A percentile compares a stretch with the other conserved stretches of the same genome.
These are phyloP conservation scores for Gossypium thurberi DNA, from an alignment of 345 rosid genomes.

Conservation along the genomic window DNA sequence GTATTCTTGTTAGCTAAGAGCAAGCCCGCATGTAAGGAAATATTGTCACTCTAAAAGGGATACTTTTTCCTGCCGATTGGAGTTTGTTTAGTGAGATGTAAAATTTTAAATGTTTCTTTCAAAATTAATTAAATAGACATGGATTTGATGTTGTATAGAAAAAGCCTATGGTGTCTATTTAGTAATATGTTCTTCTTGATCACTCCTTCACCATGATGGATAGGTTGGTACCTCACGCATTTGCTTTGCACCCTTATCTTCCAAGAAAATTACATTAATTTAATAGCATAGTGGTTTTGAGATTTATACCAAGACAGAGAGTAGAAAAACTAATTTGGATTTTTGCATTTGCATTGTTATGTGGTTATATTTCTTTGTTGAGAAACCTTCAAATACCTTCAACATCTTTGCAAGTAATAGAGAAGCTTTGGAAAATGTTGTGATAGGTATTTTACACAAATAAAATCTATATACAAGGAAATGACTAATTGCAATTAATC, in stretches of 20 bases:
- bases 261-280: neutral
- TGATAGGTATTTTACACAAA: too few relatives aligned
- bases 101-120: neutral
- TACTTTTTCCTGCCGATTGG: neutral
- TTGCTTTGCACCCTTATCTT: neutral
- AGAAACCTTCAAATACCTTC: neutral
- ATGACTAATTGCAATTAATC: too few relatives aligned
- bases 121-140: neutral
- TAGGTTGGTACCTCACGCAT: neutral
- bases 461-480: too few relatives aligned
- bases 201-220: neutral
- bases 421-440: too few relatives aligned
- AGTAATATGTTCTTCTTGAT: constrained; percentile 1
- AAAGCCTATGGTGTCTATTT: constrained; percentile 1
- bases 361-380: neutral
- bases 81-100: neutral
- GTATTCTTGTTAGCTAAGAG: neutral
- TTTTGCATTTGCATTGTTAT: neutral
- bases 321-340: neutral
- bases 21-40: neutral
- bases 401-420: too few relatives aligned
- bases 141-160: neutral
- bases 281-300: neutral
- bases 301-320: neutral
- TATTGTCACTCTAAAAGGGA: neutral